Conservation (phyloP, 1,284 basidiomycete genomes). For the Porodaedalea pini region DNA sequence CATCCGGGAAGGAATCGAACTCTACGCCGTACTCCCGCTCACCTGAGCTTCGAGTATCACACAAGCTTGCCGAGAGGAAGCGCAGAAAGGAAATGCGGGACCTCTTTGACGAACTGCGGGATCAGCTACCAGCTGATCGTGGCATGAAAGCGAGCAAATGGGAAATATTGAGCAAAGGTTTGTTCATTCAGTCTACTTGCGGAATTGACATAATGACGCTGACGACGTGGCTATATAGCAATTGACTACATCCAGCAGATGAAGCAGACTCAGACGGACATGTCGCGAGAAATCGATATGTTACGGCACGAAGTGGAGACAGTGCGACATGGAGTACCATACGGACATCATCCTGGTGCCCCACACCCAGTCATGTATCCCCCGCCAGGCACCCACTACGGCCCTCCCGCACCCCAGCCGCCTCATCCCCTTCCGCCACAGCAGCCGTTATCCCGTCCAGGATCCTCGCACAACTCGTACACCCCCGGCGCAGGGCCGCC, state of each 20-base stretch:
- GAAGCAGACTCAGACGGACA: constrained; percentile 72
- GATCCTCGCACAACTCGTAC: constrained; percentile 49
- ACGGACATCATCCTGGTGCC: constrained; percentile 41
- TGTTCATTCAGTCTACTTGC: constrained; percentile 15
- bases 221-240: constrained; percentile 43
- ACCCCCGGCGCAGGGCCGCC: constrained; percentile 34
- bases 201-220: constrained; percentile 18
- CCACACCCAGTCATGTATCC: constrained; percentile 52
- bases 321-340: constrained; percentile 57
- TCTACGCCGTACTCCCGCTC: constrained; percentile 87
- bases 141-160: constrained; percentile 96
- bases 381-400: constrained; percentile 21
- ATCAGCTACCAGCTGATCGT: constrained; percentile 85
- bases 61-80: constrained; percentile 93
- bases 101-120: constrained; percentile 89
- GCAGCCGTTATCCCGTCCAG: constrained; percentile 29
- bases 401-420: constrained; percentile 30
- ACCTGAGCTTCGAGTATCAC: constrained; percentile 87
- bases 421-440: constrained; percentile 42
- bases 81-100: constrained; percentile 97
- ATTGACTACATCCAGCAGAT: constrained; percentile 82
- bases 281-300: constrained; percentile 74
- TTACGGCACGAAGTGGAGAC: constrained; percentile 72
- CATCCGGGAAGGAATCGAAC: constrained; percentile 43
- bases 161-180: constrained; percentile 94